Evolutionary conservation across 257 asterid genomes (phyloP).

Genomic region (Hygrophila difformis): DNA sequence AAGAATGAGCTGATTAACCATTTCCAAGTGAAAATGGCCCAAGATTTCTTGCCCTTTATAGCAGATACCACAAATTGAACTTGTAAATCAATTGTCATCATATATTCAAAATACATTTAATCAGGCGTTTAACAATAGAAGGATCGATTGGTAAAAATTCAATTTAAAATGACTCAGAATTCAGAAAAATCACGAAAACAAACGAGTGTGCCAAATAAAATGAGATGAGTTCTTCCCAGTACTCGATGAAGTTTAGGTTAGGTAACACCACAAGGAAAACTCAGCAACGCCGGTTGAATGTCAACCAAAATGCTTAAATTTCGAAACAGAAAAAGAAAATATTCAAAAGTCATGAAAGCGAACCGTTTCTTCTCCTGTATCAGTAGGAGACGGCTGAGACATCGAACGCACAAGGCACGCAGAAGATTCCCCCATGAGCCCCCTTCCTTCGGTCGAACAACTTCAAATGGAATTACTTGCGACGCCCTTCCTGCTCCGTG

Average conservation of each 20-base stretch:
- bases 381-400: slow-evolving; percentile 48
- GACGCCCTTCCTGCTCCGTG: slow-evolving; percentile 1
- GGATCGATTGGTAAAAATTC: too few relatives aligned
- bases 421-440: slow-evolving; percentile 59
- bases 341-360: too few relatives aligned
- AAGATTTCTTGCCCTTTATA: background rate
- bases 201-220: background rate
- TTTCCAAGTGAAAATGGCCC: too few relatives aligned
- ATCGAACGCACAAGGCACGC: slow-evolving; percentile 46
- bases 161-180: too few relatives aligned
- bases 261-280: too few relatives aligned
- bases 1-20: too few relatives aligned
- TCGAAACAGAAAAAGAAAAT: background rate
- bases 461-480: background rate
- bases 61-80: background rate
- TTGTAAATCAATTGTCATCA: slow-evolving; percentile 4
- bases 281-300: too few relatives aligned
- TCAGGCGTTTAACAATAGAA: too few relatives aligned
- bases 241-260: background rate
- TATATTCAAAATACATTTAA: background rate
- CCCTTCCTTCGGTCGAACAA: background rate
- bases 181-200: background rate
- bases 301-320: too few relatives aligned
- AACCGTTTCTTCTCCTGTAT: slow-evolving; percentile 38
- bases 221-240: background rate